Evolutionary conservation across 257 asterid species (phyloP).

Genomic region (Capsicum pubescens): DNA sequence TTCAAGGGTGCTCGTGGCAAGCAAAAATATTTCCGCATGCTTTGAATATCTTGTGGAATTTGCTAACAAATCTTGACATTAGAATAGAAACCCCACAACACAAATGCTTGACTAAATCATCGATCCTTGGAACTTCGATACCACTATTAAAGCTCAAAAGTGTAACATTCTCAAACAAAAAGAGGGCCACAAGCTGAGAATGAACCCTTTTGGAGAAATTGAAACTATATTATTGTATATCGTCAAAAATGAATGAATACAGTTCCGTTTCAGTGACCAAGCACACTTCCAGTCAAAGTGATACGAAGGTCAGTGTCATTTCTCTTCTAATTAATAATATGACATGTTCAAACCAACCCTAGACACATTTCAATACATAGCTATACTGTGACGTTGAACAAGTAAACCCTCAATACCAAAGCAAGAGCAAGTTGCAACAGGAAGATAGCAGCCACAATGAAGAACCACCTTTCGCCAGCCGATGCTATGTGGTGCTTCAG

Average conservation of each 20-base stretch:
- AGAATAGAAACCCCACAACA: neutral
- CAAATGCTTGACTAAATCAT: neutral
- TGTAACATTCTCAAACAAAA: neutral
- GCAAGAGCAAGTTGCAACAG: slow-evolving; percentile 95
- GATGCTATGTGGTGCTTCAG: slow-evolving; percentile 85
- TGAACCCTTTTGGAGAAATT: neutral
- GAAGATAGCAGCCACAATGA: slow-evolving; percentile 89
- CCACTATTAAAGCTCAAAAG: neutral
- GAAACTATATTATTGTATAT: slow-evolving; percentile 31
- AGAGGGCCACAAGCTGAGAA: neutral
- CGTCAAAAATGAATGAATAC: slow-evolving; percentile 60
- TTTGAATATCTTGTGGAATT: slow-evolving; percentile 14
- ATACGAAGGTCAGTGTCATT: slow-evolving; percentile 6
- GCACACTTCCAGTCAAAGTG: slow-evolving; percentile 16
- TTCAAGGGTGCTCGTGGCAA: neutral
- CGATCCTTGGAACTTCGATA: neutral
- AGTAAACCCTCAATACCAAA: slow-evolving; percentile 77
- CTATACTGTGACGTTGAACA: slow-evolving; percentile 76
- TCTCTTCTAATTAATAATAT: neutral
- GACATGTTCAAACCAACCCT: neutral
- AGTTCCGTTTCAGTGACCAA: slow-evolving; percentile 29
- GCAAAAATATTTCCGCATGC: neutral
- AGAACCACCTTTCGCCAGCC: slow-evolving; percentile 96
- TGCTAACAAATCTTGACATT: slow-evolving; percentile 1
- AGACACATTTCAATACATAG: neutral